These are phyloP conservation scores for Jamesozyma hellenica DNA, from an alignment of 805 yeast genomes.

Conservation along the genomic window DNA sequence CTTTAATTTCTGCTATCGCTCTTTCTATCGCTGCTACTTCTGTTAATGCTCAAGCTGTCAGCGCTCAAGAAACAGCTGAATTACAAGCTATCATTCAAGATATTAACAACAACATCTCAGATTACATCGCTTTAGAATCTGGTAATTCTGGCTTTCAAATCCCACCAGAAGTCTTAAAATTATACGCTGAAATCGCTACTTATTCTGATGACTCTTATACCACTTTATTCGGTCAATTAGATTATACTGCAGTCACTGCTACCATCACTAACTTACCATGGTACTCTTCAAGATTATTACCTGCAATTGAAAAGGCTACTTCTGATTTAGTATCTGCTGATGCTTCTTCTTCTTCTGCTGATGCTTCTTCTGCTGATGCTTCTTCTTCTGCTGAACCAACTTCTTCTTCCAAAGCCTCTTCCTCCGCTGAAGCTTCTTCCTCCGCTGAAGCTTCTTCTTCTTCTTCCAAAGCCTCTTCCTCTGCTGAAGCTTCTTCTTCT, in stretches of 20 bases:
- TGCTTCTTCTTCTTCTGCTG: slow-evolving; percentile 1
- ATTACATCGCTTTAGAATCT: slow-evolving; percentile 9
- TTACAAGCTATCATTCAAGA: slow-evolving; percentile 11
- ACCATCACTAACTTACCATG: slow-evolving; percentile 28
- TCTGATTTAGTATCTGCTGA: not conserved
- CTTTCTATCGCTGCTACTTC: slow-evolving; percentile 3
- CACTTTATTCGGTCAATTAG: slow-evolving; percentile 22
- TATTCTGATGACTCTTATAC: slow-evolving; percentile 30
- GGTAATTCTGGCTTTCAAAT: slow-evolving; percentile 11
- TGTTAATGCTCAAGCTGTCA: slow-evolving; percentile 6
- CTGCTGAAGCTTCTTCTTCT: slow-evolving; percentile 1
- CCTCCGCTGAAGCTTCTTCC: slow-evolving; percentile 4
- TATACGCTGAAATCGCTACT: slow-evolving; percentile 24
- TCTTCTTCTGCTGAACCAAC: slow-evolving; percentile 1
- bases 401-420: slow-evolving; percentile 1
- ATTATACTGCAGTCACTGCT: slow-evolving; percentile 18
- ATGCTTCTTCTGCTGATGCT: slow-evolving; percentile 1
- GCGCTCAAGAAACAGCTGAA: slow-evolving; percentile 7
- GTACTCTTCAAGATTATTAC: slow-evolving; percentile 23
- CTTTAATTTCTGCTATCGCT: not conserved
- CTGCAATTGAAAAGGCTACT: slow-evolving; percentile 9
- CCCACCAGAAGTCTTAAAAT: slow-evolving; percentile 23
- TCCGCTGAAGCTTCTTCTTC: slow-evolving; percentile 1
- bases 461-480: slow-evolving; percentile 2
- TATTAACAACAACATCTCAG: slow-evolving; percentile 7